A percentile compares a stretch with the other conserved stretches of the same genome.
Conservation (phyloP, 768 basidiomycete genomes). For the Naganishia friedmannii region DNA sequence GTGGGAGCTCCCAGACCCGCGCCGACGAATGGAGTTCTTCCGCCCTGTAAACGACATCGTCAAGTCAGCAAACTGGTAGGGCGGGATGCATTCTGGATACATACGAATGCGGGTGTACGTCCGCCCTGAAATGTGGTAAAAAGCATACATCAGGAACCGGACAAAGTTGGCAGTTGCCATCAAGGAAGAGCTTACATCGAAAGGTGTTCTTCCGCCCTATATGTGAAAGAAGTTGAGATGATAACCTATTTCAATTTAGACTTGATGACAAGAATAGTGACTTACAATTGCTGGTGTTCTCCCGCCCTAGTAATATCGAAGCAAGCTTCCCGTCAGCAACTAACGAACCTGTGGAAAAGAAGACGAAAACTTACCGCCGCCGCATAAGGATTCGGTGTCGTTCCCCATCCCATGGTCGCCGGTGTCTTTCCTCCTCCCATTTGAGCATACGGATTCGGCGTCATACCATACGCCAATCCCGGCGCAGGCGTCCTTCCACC, state of each 20-base stretch:
- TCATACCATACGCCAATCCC: conserved; percentile 44
- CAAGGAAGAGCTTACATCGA: conserved; percentile 11
- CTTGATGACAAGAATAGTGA: not conserved
- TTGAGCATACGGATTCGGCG: conserved; percentile 57
- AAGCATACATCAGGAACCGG: not conserved
- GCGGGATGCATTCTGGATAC: not conserved
- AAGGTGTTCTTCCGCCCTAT: conserved; percentile 27
- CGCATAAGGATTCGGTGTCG: conserved; percentile 58
- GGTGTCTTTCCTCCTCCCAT: conserved; percentile 39
- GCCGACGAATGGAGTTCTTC: conserved; percentile 26
- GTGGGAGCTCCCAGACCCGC: conserved; percentile 1
- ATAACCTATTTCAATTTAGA: not conserved
- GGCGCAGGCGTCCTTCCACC: conserved; percentile 40
- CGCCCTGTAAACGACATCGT: conserved; percentile 5
- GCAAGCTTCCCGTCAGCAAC: not conserved
- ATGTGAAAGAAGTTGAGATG: not conserved
- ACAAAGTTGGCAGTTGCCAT: not conserved
- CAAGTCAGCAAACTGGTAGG: not conserved
- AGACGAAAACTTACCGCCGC: conserved; percentile 18
- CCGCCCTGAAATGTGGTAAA: conserved; percentile 7
- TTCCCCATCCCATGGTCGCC: conserved; percentile 36
- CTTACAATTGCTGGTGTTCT: conserved; percentile 61
- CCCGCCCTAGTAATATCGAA: conserved; percentile 53
- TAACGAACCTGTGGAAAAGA: not conserved
- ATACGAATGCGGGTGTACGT: conserved; percentile 24